Base-by-base conservation (phyloP, 768 basidiomycete species). In the Naganishia vaughanmartiniae region DNA sequence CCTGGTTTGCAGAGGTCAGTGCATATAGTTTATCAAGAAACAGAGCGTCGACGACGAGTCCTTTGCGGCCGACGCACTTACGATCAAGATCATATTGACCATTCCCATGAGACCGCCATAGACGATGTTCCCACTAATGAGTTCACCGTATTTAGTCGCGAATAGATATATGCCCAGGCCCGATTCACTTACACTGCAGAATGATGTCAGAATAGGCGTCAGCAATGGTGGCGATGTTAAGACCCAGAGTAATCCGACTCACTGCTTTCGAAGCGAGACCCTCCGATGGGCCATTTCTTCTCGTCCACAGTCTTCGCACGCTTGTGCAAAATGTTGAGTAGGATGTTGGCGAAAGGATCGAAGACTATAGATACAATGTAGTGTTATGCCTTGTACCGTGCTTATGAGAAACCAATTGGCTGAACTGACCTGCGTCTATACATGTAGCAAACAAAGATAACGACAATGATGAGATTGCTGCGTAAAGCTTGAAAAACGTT, bases 231-330 rank as follows among this genome's bases (percentile, higher is more conserved):
- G 53, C 31, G 6, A 70, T 26, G 11, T 34, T 1, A 5, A 26
- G 7, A 46, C 58, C 33, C 19, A 31, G 12, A 15, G 54, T 54
- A 28, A 11, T 24, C 0, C n/a, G 14, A 76, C 78, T 74, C 54
- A 79, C 78, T 78, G 17, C 90, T 93, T 79, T 93, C 90, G 54
- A 96, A 85, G 56, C 92, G 86, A n/a, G 90, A 87, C 45, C 93
- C 93, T 58, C 93, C 89, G 4, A 92, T 89, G 33, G 94, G 93
- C 93, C 92, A 97, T 74, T 90, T 90, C 80, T 89, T 91, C 53
- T 83, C 74, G 76, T 96, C 93, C 72, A 95, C 85, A 39, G 75
- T 84, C 14, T 76, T 81, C 0, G 92, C 88, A 75, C 92, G 89
- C 74, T 84, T 84, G 81, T 98, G 89, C 2, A 94, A 83, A 89